Evolutionary conservation across 2,329 filamentous ascomycete genomes (phyloP).

Genomic region (Chrysoporthe austroafricana): DNA sequence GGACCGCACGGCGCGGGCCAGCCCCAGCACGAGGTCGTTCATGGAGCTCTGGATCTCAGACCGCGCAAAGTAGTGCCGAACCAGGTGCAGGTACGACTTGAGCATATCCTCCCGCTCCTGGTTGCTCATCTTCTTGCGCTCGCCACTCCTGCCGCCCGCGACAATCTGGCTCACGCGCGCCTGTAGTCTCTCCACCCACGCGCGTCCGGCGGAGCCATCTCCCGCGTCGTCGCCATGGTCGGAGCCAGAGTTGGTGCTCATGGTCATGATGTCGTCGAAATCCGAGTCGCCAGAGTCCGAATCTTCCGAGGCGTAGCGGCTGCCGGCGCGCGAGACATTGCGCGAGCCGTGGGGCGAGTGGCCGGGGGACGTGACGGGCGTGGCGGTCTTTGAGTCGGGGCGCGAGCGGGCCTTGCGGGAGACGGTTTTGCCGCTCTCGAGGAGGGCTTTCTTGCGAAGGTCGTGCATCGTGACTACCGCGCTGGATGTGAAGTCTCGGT

Average conservation of each 20-base stretch:
- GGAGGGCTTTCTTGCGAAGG: conserved; percentile 68
- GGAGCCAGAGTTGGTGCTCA: conserved; percentile 55
- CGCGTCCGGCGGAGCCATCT: conserved; percentile 43
- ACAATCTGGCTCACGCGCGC: conserved; percentile 71
- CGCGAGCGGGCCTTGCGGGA: conserved; percentile 69
- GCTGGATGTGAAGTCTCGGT: neutral
- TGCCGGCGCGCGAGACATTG: conserved; percentile 61
- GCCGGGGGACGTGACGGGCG: conserved; percentile 61
- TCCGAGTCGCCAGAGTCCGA: conserved; percentile 59
- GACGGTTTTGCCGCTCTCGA: conserved; percentile 71
- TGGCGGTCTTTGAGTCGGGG: conserved; percentile 59
- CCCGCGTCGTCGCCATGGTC: conserved; percentile 64
- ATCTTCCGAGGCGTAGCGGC: conserved; percentile 67
- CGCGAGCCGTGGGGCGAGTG: conserved; percentile 62
- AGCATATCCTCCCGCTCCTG: conserved; percentile 71
- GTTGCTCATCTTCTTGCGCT: conserved; percentile 76
- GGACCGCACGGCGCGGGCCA: conserved; percentile 71
- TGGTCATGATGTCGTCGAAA: conserved; percentile 51
- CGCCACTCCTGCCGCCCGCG: conserved; percentile 39
- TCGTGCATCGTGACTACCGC: conserved; percentile 59
- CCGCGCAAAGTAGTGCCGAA: conserved; percentile 70
- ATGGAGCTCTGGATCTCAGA: conserved; percentile 63
- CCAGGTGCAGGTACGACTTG: conserved; percentile 62
- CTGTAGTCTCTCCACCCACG: conserved; percentile 65
- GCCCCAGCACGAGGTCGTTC: conserved; percentile 64